Evolutionary conservation across 768 basidiomycete species (phyloP).

Genomic region (Kwoniella dendrophila): DNA sequence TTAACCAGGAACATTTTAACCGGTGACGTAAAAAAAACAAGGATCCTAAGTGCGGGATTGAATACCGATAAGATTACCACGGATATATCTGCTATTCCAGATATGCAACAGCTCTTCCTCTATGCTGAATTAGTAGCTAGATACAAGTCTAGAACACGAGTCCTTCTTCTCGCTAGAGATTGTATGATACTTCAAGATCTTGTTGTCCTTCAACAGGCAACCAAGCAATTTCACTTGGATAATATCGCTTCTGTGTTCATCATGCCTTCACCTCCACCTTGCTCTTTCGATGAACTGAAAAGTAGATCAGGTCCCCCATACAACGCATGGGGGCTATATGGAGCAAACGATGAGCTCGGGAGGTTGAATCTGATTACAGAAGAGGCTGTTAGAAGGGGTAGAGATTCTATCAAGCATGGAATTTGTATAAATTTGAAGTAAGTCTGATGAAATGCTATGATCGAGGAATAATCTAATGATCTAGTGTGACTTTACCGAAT

Average conservation of each 20-base stretch:
- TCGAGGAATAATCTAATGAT: not conserved
- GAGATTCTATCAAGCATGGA: conserved; percentile 26
- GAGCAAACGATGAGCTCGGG: conserved; percentile 30
- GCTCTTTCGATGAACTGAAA: conserved; percentile 11
- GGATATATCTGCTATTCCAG: too few species aligned
- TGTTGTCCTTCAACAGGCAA: not conserved
- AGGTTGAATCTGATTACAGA: conserved; percentile 33
- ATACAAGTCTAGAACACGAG: too few species aligned
- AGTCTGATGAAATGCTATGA: not conserved
- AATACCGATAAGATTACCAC: too few species aligned
- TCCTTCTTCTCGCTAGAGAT: too few species aligned
- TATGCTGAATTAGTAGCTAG: too few species aligned
- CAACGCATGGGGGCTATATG: conserved; percentile 39
- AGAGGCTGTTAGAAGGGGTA: conserved; percentile 28
- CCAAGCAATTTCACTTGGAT: not conserved
- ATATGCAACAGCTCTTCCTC: too few species aligned
- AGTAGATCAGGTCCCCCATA: conserved; percentile 22
- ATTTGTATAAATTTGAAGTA: conserved; percentile 36
- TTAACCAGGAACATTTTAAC: too few species aligned
- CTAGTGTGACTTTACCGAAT: too few species aligned
- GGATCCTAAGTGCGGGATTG: too few species aligned
- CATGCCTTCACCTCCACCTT: not conserved
- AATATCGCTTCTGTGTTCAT: too few species aligned
- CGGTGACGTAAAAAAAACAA: too few species aligned
- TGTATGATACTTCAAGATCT: too few species aligned